Base-by-base conservation (phyloP, 352 stramenopile genomes). In the Phytopythium helicoides region DNA sequence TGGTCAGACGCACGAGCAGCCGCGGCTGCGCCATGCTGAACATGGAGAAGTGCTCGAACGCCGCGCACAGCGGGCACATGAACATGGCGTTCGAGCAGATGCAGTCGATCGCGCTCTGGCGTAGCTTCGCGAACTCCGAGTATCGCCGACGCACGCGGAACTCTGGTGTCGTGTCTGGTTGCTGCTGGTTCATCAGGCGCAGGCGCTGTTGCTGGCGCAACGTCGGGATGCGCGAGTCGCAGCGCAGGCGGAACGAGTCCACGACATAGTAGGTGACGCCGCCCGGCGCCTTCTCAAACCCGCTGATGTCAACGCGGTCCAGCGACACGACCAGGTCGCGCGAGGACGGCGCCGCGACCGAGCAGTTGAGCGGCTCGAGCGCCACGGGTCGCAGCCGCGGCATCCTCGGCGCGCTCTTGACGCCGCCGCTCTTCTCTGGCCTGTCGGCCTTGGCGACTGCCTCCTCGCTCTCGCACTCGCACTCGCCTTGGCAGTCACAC, bases 31-130 rank as follows among this genome's bases (percentile, higher is more conserved):
- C 38, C 16, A 56, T 38, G 39, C 63, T 62, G 65, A 82, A 84
- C 6, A 69, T 61, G 25, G 69, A 25, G 58, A 73, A 67, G 26
- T 67, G 62, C 54, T 73, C 59, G 45, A 83, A 74, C 34, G 66
- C 59, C 38, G 64, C 59, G 58, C 75, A 86, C 55, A 76, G 81
- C 12, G 55, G 60, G 26, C 75, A 86, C 49, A 72, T 18, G 60
- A 73, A 80, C 54, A 73, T 62, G 23, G 60, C 64, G 54, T 84
- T 73, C 25, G 66, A 41, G 57, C 58, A 78, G 49, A 51, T 54
- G 54, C 36, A 61, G 19, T 35, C 37, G 12, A 64, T 19, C 16
- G 68, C 59, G 7, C 79, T 56, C 16, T 64, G 47, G 3, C 66
- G 58, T 14, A 75, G 62, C 15, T 19, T 44, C 18, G 52, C 39